These are phyloP conservation scores for Arthrobotrys sphaeroides DNA, from an alignment of 2,329 filamentous ascomycete genomes.

Conservation along the genomic window DNA sequence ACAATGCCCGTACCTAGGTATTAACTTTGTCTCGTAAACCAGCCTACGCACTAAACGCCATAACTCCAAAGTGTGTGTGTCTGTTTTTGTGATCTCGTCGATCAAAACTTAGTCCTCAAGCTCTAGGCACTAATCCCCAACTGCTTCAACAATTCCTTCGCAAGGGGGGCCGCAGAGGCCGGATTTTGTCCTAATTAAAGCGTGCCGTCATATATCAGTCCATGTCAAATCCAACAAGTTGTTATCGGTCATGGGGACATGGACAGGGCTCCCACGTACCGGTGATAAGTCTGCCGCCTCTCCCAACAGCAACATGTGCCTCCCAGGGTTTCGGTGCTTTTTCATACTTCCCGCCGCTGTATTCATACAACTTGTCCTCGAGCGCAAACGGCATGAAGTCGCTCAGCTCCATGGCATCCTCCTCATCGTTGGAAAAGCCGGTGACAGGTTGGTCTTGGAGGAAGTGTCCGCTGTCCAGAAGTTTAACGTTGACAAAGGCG, in stretches of 20 bases:
- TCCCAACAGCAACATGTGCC: conserved; percentile 54
- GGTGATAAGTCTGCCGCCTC: conserved; percentile 56
- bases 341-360: conserved; percentile 67
- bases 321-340: conserved; percentile 66
- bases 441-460: conserved; percentile 69
- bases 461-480: conserved; percentile 66
- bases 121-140: conserved; percentile 32
- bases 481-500: conserved; percentile 69
- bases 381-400: conserved; percentile 70
- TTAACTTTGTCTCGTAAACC: conserved; percentile 17
- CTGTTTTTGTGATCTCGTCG: background rate
- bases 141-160: conserved; percentile 44
- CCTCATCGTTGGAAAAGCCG: conserved; percentile 70
- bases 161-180: conserved; percentile 25
- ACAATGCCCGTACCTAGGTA: conserved; percentile 18
- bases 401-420: conserved; percentile 63
- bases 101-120: background rate
- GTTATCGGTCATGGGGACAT: background rate
- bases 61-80: background rate
- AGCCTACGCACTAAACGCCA: conserved; percentile 2
- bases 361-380: conserved; percentile 66
- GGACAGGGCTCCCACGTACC: conserved; percentile 20
- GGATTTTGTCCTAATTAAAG: conserved; percentile 32
- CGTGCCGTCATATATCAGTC: background rate
- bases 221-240: background rate